Evolutionary conservation across 441 rosid genomes (phyloP).

Genomic region (Gossypium davidsonii): DNA sequence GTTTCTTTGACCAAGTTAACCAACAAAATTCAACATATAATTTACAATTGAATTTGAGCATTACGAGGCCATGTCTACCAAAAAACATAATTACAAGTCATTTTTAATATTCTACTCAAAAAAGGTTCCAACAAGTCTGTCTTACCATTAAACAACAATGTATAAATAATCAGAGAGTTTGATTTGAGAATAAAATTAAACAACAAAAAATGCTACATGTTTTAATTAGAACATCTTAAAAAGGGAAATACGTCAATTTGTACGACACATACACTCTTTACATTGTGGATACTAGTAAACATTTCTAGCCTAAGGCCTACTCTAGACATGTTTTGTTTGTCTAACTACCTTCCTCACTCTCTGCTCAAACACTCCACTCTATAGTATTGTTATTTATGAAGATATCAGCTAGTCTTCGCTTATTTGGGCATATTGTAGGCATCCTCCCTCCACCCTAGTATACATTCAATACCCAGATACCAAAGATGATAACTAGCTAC

Average conservation of each 20-base stretch:
- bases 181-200: conserved; percentile 10
- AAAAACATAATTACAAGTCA: neutral
- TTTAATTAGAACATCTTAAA: neutral
- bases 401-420: neutral
- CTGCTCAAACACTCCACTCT: conserved; percentile 80
- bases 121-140: neutral
- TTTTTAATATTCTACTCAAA: neutral
- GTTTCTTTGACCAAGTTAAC: neutral
- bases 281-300: conserved; percentile 79
- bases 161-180: neutral
- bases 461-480: conserved; percentile 78
- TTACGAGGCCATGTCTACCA: neutral
- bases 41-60: neutral
- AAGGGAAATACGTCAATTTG: neutral
- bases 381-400: conserved; percentile 53
- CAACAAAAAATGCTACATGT: conserved; percentile 14
- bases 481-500: conserved; percentile 82
- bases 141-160: neutral
- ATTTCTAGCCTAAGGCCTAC: conserved; percentile 73
- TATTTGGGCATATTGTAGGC: conserved; percentile 91
- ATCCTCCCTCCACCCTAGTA: conserved; percentile 83
- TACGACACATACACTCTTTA: conserved; percentile 73
- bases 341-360: conserved; percentile 86
- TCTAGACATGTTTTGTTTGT: conserved; percentile 76
- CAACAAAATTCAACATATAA: neutral